Percentiles rank a stretch among this genome's conserved stretches.
phyloP scores from a whole-genome alignment of 2,329 filamentous ascomycete genomes.

The Colletotrichum sojae region DNA sequence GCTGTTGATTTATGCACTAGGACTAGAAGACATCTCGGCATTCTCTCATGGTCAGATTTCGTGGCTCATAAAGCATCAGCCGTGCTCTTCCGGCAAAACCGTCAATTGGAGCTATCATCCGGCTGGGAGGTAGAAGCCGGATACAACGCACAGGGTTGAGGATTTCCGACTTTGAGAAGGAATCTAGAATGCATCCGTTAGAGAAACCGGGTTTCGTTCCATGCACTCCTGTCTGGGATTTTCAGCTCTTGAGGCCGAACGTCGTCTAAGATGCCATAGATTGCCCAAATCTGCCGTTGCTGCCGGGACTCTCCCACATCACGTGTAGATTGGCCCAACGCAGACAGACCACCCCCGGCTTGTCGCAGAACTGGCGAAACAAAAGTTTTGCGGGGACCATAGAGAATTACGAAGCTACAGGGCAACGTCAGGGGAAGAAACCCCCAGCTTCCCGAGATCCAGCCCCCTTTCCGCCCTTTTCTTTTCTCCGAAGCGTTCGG shows the following conservation, averaged over 20 bases:
- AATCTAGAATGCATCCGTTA: constrained; percentile 10
- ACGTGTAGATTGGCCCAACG: constrained; percentile 30
- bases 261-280: constrained; percentile 1
- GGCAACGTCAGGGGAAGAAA: constrained; percentile 29
- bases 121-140: too few species aligned
- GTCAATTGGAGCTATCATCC: too few species aligned
- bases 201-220: constrained; percentile 17
- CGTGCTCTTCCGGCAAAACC: too few species aligned
- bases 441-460: constrained; percentile 27
- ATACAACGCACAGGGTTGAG: too few species aligned
- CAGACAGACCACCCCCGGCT: background rate
- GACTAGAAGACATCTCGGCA: too few species aligned
- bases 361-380: constrained; percentile 22
- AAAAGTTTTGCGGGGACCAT: constrained; percentile 17
- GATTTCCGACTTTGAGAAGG: background rate
- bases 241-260: constrained; percentile 16
- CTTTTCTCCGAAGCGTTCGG: constrained; percentile 12
- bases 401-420: constrained; percentile 23
- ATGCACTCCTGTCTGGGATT: constrained; percentile 14
- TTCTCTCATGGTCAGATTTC: too few species aligned
- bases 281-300: constrained; percentile 13
- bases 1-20: too few species aligned
- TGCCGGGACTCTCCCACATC: constrained; percentile 25
- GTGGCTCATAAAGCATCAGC: too few species aligned
- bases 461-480: background rate